phyloP scores from a whole-genome alignment of 1,284 basidiomycete species.

The Coniferiporia weirii region DNA sequence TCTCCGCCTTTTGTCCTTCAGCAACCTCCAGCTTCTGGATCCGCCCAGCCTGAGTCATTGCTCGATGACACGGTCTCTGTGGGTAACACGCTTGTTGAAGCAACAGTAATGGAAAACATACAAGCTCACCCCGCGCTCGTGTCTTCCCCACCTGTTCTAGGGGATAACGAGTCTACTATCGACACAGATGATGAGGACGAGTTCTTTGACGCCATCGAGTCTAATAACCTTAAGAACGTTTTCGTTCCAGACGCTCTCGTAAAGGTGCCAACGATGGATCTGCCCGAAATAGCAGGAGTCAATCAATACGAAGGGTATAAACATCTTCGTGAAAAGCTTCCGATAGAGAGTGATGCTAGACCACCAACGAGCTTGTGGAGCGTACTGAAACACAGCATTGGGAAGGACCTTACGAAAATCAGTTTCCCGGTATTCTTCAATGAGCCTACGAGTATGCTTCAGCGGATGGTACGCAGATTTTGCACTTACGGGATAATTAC shows the following conservation, averaged over 20 bases:
- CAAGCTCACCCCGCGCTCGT: constrained; percentile 9
- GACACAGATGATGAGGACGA: constrained; percentile 92
- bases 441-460: constrained; percentile 94
- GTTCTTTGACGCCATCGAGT: constrained; percentile 96
- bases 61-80: not conserved
- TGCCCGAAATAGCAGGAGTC: constrained; percentile 32
- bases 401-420: constrained; percentile 96
- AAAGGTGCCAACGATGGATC: constrained; percentile 27
- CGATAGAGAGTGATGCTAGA: constrained; percentile 74
- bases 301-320: constrained; percentile 68
- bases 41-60: not conserved
- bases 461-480: constrained; percentile 58
- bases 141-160: constrained; percentile 17
- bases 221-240: constrained; percentile 71
- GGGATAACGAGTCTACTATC: constrained; percentile 39
- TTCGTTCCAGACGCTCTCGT: constrained; percentile 59
- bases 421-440: constrained; percentile 97
- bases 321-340: constrained; percentile 59
- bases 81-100: not conserved
- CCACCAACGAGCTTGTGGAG: constrained; percentile 93
- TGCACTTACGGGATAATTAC: not conserved
- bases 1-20: constrained; percentile 5
- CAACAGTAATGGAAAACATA: constrained; percentile 20
- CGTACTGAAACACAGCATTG: constrained; percentile 93
- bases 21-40: constrained; percentile 4